Base-by-base conservation (phyloP, 192 early-diverging fungal genomes). In the Haplosporangium gracile region DNA sequence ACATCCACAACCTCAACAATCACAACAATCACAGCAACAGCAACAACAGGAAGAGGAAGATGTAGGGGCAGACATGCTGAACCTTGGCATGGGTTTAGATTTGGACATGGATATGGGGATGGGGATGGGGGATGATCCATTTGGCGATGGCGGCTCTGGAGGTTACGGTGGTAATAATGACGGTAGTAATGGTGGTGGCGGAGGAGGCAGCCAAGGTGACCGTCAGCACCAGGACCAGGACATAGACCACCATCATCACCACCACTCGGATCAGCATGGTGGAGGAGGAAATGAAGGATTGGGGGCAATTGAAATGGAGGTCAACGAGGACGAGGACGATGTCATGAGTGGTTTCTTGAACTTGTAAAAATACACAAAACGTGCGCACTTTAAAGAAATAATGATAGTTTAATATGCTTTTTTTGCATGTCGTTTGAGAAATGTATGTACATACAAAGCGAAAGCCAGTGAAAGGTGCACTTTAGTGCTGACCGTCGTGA, bases 311-410 rank as follows among this genome's bases (percentile, higher is more conserved):
- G 82, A 83, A 53, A 77, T 83, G 82, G 82, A 83, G 34, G 47
- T 83, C 10, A 78, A 78, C 26, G 81, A 83, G 60, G 77, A 83
- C 29, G 82, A 83, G 9, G 82, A 83, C 68, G 82, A 83, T 60
- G 49, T 83, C 24, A 83, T 83, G 82, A 83, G 36, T 78, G 82
- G 82, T 22, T 83, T 83, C 60, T 74, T 83, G 49, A 83, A 83
- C 76, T 68, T 83, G 82, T 83, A 83, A 76, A 18, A 65, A 32
- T 32, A 65, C 55, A 15, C 29, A 65, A 65, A 65, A 65, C 11
- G 32, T 11, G 26, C 11, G 15, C 13, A 32, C 26, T 32, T 63
- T 65, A 29, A 29, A 57, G 16, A 26, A 57, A 6, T 26, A 26
- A 57, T 2, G 43, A 13, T 15, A 15, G 10, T 24, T 55, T 55